Evolutionary conservation across 768 basidiomycete species (phyloP).

Genomic region (Suillus lakei): DNA sequence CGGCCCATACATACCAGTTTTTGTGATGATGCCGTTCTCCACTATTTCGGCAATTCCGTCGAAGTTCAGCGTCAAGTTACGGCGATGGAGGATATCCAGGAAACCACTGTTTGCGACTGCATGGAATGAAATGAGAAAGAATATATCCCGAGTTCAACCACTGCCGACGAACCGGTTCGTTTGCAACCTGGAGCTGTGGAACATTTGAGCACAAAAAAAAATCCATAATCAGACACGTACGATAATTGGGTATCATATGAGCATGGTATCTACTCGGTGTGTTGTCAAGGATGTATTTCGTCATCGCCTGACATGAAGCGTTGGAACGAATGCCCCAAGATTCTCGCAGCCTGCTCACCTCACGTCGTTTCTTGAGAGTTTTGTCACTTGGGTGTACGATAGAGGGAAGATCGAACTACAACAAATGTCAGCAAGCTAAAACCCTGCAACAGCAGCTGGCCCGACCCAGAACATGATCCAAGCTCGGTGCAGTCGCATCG

Average conservation of each 20-base stretch:
- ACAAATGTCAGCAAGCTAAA: not conserved
- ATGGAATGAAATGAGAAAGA: not conserved
- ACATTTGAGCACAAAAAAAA: not conserved
- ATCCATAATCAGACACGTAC: slow-evolving; percentile 36
- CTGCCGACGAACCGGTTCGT: slow-evolving; percentile 37
- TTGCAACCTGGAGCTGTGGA: slow-evolving; percentile 62
- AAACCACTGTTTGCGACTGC: slow-evolving; percentile 35
- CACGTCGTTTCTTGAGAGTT: slow-evolving; percentile 17
- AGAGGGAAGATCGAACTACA: slow-evolving; percentile 25
- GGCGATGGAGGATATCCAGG: slow-evolving; percentile 24
- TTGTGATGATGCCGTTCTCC: slow-evolving; percentile 28
- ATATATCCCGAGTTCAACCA: not conserved
- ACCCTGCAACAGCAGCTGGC: not conserved
- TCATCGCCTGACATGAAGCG: slow-evolving; percentile 38
- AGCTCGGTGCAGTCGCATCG: slow-evolving; percentile 56
- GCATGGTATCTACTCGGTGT: slow-evolving; percentile 54
- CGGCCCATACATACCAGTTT: slow-evolving; percentile 20
- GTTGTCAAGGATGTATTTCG: slow-evolving; percentile 48
- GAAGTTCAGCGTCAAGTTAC: slow-evolving; percentile 30
- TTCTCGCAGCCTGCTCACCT: slow-evolving; percentile 7
- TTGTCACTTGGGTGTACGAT: slow-evolving; percentile 16
- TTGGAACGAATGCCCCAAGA: not conserved
- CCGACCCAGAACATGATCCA: slow-evolving; percentile 54
- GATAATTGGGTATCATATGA: slow-evolving; percentile 55
- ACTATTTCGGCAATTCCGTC: slow-evolving; percentile 25